phyloP scores from a whole-genome alignment of 1,284 basidiomycete species.

The Tetrapyrgos nigripes region DNA sequence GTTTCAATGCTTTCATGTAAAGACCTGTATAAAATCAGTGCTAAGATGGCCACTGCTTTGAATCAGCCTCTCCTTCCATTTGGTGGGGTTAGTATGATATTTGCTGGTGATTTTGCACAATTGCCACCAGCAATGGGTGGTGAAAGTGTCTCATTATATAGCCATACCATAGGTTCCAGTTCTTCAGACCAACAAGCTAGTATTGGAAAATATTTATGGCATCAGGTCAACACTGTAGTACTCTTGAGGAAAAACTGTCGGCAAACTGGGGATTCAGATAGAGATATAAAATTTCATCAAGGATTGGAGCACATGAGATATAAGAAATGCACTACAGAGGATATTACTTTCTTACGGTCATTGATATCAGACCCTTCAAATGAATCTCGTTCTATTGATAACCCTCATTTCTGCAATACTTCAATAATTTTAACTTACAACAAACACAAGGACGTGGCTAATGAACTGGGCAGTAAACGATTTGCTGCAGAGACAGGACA shows the following conservation, averaged over 20 bases:
- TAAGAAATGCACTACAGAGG: conserved; percentile 16
- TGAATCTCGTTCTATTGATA: background rate
- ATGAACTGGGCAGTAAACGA: too few relatives aligned
- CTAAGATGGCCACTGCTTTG: background rate
- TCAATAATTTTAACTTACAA: too few relatives aligned
- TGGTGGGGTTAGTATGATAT: conserved; percentile 22
- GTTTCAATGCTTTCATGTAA: conserved; percentile 23
- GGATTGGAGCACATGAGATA: conserved; percentile 38
- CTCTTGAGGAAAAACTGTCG: background rate
- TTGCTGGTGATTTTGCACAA: conserved; percentile 24
- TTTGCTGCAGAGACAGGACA: too few relatives aligned
- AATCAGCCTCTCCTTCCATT: conserved; percentile 6
- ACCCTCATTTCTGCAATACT: too few relatives aligned
- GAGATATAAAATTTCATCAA: conserved; percentile 23
- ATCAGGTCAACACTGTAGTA: conserved; percentile 32
- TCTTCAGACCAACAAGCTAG: conserved; percentile 22
- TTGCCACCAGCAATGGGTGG: conserved; percentile 16
- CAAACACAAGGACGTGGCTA: too few relatives aligned
- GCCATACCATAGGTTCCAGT: background rate
- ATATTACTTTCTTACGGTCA: conserved; percentile 18
- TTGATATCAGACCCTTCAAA: conserved; percentile 2
- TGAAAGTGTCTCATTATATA: conserved; percentile 8
- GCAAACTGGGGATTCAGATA: background rate
- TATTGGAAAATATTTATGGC: conserved; percentile 42
- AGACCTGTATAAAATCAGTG: conserved; percentile 18